These are phyloP conservation scores for Malassezia nana DNA, from an alignment of 1,284 basidiomycete species.

Conservation along the genomic window DNA sequence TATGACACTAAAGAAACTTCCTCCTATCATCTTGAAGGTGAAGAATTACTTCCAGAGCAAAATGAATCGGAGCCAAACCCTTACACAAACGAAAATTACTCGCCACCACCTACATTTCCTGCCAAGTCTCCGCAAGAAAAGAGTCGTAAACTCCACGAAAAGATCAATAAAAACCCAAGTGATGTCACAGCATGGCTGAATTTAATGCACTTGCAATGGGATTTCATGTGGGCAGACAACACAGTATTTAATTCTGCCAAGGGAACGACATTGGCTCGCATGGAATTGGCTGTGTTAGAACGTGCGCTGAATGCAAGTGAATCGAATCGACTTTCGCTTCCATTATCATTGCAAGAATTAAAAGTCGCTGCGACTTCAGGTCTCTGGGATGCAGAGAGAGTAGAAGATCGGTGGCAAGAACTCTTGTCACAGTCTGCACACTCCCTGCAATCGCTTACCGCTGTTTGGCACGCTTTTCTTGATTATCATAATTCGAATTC, in stretches of 20 bases:
- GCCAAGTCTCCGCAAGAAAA: constrained; percentile 1
- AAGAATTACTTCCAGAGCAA: neutral
- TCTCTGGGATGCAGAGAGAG: neutral
- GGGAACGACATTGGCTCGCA: neutral
- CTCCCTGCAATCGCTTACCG: neutral
- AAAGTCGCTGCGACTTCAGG: neutral
- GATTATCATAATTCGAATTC: neutral
- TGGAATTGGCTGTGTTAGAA: constrained; percentile 15
- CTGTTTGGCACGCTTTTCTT: constrained; percentile 8
- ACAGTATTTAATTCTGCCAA: neutral
- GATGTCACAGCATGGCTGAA: constrained; percentile 7
- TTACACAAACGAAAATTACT: neutral
- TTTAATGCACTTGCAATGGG: constrained; percentile 3
- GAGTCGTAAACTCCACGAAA: constrained; percentile 1
- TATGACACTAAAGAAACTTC: too few relatives aligned
- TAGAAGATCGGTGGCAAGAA: neutral
- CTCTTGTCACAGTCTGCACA: neutral
- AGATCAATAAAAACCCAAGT: neutral
- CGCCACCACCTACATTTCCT: neutral
- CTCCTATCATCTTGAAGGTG: neutral
- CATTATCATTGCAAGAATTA: neutral
- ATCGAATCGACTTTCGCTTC: neutral
- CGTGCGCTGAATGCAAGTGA: neutral
- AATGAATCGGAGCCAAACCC: neutral
- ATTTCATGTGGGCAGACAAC: neutral